These are phyloP conservation scores for Scorias spongiosa DNA, from an alignment of 2,329 filamentous ascomycete species.

Conservation along the genomic window DNA sequence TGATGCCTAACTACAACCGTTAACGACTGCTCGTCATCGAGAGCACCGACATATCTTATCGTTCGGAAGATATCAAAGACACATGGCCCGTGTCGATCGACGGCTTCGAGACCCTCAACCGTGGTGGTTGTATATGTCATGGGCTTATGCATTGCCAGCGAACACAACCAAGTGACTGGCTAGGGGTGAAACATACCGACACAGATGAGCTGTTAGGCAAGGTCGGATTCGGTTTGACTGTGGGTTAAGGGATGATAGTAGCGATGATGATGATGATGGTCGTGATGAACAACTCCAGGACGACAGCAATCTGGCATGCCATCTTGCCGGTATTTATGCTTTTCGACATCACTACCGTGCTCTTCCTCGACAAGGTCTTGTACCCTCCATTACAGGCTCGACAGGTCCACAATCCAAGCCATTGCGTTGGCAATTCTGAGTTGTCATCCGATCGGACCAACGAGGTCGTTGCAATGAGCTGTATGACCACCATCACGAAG, in stretches of 20 bases:
- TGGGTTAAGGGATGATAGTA: not conserved
- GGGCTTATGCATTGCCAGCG: not conserved
- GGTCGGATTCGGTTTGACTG: not conserved
- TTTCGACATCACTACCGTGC: constrained; percentile 3
- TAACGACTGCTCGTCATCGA: too few species aligned
- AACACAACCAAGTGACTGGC: not conserved
- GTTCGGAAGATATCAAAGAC: too few species aligned
- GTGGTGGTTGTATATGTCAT: too few species aligned
- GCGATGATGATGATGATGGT: constrained; percentile 1
- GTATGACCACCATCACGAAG: constrained; percentile 26
- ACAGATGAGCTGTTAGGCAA: not conserved
- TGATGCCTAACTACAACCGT: too few species aligned
- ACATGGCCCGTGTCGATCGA: too few species aligned
- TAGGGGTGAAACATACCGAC: not conserved
- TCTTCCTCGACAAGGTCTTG: not conserved
- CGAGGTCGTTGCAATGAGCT: constrained; percentile 28
- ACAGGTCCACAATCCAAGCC: constrained; percentile 19
- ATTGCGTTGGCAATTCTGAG: constrained; percentile 27
- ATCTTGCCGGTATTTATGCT: constrained; percentile 17
- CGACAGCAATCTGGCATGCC: not conserved
- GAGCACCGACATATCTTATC: too few species aligned
- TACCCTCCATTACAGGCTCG: constrained; percentile 6
- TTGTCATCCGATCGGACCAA: constrained; percentile 23
- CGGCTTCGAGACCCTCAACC: too few species aligned
- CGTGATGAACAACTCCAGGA: not conserved